A percentile compares a stretch with the other conserved stretches of the same genome.
phyloP scores from a whole-genome alignment of 164 flowering plant genomes.

The Santalum album region DNA sequence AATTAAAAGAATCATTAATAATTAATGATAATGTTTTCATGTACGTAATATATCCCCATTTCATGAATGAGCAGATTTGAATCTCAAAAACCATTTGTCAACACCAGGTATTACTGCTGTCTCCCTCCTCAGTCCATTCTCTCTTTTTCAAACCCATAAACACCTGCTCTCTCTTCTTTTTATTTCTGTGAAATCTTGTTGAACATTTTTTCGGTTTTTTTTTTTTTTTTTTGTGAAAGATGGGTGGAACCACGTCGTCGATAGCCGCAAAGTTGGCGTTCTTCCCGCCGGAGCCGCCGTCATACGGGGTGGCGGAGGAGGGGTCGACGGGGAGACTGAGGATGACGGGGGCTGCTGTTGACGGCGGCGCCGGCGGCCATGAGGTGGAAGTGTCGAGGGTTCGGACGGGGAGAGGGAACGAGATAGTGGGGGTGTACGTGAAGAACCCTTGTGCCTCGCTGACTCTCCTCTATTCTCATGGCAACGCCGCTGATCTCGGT shows the following conservation, averaged over 20 bases:
- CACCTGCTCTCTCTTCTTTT: too few relatives aligned
- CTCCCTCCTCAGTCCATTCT: too few relatives aligned
- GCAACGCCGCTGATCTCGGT: slow-evolving; percentile 2
- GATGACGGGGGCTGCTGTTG: background rate
- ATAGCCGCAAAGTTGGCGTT: slow-evolving; percentile 3
- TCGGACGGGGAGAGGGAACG: background rate
- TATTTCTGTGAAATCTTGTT: too few relatives aligned
- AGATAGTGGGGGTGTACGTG: background rate
- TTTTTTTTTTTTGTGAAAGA: too few relatives aligned
- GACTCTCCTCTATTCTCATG: slow-evolving; percentile 4
- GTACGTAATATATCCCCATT: too few relatives aligned
- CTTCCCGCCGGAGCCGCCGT: slow-evolving; percentile 7
- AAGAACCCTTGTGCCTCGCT: background rate
- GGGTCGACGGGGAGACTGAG: background rate
- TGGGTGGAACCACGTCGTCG: background rate
- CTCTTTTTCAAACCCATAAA: too few relatives aligned
- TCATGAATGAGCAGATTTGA: too few relatives aligned
- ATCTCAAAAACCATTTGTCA: too few relatives aligned
- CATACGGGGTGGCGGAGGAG: background rate
- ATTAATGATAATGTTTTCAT: too few relatives aligned
- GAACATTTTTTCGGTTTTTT: too few relatives aligned
- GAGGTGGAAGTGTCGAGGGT: background rate
- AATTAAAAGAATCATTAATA: too few relatives aligned
- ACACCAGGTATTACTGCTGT: too few relatives aligned
- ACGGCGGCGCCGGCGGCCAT: background rate